These are phyloP conservation scores for Euphorbia tirucalli DNA, from an alignment of 345 rosid species.

Conservation along the genomic window DNA sequence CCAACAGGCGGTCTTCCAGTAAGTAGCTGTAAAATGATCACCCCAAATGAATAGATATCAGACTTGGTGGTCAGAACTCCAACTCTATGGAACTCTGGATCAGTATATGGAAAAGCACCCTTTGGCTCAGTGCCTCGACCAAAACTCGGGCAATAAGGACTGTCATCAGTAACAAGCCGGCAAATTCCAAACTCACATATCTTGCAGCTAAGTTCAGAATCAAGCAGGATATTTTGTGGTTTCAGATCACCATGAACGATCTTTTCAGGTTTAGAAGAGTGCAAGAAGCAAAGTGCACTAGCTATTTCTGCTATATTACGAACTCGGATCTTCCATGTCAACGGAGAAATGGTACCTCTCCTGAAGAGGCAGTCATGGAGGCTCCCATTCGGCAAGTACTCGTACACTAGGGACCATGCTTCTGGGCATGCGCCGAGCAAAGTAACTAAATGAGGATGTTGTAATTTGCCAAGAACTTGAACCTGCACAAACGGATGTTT, in stretches of 20 bases:
- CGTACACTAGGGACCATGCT: slow-evolving; percentile 61
- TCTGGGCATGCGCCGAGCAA: slow-evolving; percentile 72
- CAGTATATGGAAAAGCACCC: slow-evolving; percentile 56
- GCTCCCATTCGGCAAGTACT: slow-evolving; percentile 68
- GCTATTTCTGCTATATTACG: slow-evolving; percentile 60
- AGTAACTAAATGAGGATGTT: slow-evolving; percentile 69
- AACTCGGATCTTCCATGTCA: slow-evolving; percentile 55
- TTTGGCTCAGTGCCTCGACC: slow-evolving; percentile 39
- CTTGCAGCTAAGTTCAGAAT: slow-evolving; percentile 66
- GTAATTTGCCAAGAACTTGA: slow-evolving; percentile 62
- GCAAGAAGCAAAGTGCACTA: slow-evolving; percentile 71
- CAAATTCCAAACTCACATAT: slow-evolving; percentile 66
- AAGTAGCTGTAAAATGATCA: slow-evolving; percentile 62
- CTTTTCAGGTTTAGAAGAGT: slow-evolving; percentile 67
- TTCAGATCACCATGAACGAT: slow-evolving; percentile 72
- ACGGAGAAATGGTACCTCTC: slow-evolving; percentile 45
- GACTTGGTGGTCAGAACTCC: slow-evolving; percentile 61
- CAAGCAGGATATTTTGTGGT: slow-evolving; percentile 62
- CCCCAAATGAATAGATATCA: slow-evolving; percentile 59
- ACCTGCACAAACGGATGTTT: slow-evolving; percentile 39
- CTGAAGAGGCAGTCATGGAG: slow-evolving; percentile 52
- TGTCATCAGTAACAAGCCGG: slow-evolving; percentile 50
- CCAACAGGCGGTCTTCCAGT: slow-evolving; percentile 57
- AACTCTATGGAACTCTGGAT: slow-evolving; percentile 57
- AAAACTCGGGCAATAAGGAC: slow-evolving; percentile 42